Evolutionary conservation across 352 stramenopile species (phyloP).

Genomic region (Globisporangium sylvaticum): DNA sequence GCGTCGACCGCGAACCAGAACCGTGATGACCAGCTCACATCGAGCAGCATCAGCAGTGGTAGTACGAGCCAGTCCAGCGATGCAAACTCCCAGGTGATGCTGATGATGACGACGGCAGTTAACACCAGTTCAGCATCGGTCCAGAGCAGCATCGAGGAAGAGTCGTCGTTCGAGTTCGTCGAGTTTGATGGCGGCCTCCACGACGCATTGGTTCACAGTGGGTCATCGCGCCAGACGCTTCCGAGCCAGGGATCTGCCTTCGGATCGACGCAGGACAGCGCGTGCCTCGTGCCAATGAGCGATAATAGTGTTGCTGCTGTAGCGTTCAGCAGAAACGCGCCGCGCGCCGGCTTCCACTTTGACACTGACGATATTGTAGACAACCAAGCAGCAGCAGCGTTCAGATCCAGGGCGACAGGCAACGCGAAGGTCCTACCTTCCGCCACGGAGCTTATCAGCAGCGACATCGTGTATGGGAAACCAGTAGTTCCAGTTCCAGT

Average conservation of each 20-base stretch:
- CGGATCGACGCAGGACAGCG: slow-evolving; percentile 56
- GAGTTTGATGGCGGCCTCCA: slow-evolving; percentile 28
- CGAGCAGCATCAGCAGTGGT: neutral
- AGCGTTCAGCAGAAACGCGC: neutral
- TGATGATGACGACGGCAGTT: neutral
- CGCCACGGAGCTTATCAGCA: slow-evolving; percentile 26
- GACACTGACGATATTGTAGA: neutral
- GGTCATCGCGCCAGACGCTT: slow-evolving; percentile 15
- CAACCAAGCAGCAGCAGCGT: neutral
- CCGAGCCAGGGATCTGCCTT: slow-evolving; percentile 38
- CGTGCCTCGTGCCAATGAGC: slow-evolving; percentile 39
- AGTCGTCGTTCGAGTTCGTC: slow-evolving; percentile 43
- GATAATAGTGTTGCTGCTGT: neutral
- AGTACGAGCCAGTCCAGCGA: neutral
- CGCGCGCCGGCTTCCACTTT: slow-evolving; percentile 8
- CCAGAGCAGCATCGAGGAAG: slow-evolving; percentile 17
- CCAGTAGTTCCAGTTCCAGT: neutral
- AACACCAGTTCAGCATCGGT: slow-evolving; percentile 1
- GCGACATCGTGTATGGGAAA: slow-evolving; percentile 16
- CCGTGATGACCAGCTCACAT: neutral
- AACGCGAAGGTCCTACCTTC: neutral
- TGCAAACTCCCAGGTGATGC: slow-evolving; percentile 1
- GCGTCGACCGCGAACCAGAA: neutral
- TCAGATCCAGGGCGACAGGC: neutral
- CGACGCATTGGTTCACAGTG: slow-evolving; percentile 11